phyloP scores from a whole-genome alignment of 345 rosid species.

The Clarkia xantiana region DNA sequence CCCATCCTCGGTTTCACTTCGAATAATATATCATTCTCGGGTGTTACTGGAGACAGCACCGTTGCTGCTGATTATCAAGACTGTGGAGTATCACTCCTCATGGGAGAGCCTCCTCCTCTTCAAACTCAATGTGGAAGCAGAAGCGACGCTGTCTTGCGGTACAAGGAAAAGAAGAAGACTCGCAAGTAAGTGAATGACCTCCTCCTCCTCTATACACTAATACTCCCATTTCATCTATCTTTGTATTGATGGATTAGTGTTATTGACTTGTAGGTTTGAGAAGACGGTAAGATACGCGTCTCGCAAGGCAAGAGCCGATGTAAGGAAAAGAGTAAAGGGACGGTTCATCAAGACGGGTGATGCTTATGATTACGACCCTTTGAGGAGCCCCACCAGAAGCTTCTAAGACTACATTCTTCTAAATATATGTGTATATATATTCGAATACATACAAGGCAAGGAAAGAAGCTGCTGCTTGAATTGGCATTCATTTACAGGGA shows the following conservation, averaged over 20 bases:
- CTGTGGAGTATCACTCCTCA: constrained; percentile 72
- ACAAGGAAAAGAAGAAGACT: constrained; percentile 88
- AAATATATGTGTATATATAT: constrained; percentile 7
- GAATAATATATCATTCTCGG: constrained; percentile 72
- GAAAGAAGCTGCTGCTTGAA: too few relatives aligned
- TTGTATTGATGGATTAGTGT: too few relatives aligned
- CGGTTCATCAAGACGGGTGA: constrained; percentile 95
- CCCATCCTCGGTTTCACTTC: constrained; percentile 46
- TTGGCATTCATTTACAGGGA: too few relatives aligned
- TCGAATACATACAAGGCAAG: constrained; percentile 15
- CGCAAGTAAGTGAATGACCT: constrained; percentile 50
- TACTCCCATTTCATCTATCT: too few relatives aligned
- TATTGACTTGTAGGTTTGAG: constrained; percentile 44
- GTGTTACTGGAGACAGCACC: constrained; percentile 71
- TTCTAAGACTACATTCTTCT: constrained; percentile 33
- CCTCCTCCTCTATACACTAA: too few relatives aligned
- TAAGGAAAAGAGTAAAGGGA: constrained; percentile 90
- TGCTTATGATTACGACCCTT: constrained; percentile 82
- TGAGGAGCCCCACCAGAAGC: constrained; percentile 71
- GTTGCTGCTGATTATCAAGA: constrained; percentile 78
- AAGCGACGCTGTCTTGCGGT: constrained; percentile 76
- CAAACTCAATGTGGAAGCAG: constrained; percentile 14
- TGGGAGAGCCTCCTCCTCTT: constrained; percentile 88
- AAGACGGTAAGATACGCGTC: constrained; percentile 91
- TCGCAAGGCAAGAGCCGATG: constrained; percentile 98